Base-by-base conservation (phyloP, 2,329 filamentous ascomycete species). In the Zopfia rhizophila region DNA sequence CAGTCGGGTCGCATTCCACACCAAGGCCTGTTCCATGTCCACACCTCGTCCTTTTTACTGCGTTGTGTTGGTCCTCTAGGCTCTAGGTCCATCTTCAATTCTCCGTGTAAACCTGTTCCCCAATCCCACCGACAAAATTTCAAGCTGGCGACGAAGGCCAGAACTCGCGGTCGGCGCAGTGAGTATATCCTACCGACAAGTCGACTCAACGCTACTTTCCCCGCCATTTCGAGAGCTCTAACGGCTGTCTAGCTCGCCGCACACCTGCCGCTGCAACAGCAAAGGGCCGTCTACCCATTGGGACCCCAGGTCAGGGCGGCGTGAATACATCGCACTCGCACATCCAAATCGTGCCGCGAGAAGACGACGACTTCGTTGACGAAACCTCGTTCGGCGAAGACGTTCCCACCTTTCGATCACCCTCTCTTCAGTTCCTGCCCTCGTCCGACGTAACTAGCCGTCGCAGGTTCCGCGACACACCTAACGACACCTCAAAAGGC, bases 261-360 rank as follows among this genome's bases (percentile, higher is more conserved):
- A 37, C 47, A 21, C 42, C 49, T 33, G 45, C 53, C 22, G 40
- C 41, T 51, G 25, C 47, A 11, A 38, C 43, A 14, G 37, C 48
- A 16, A 56, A 23, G 38, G 52, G 52, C 28, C 54, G 56, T 22
- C 36, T 56, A 13, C 60, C 60, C 12, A 19, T 52, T 18, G 56
- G 56, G 11, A 59, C 56, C 2, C 52, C 38, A 5, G 29, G 39
- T 5, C 46, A 46, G 22, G 23, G 25, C 10, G 14, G 36, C 4
- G 27, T 37, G 22, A 44, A 22, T 30, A 18, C 45, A 10, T 49
- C 47, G 14, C 52, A 61, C 30, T 57, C 57, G 3, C 65, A 65
- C 40, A 63, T 67, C 22, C 63, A 53, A 8, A 37, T 65, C 14
- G 47, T 68, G 2, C 41, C 58, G 3, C 52, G 37, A 31, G 49